Evolutionary conservation across 345 rosid genomes (phyloP).

Genomic region (Arabidopsis thaliana): DNA sequence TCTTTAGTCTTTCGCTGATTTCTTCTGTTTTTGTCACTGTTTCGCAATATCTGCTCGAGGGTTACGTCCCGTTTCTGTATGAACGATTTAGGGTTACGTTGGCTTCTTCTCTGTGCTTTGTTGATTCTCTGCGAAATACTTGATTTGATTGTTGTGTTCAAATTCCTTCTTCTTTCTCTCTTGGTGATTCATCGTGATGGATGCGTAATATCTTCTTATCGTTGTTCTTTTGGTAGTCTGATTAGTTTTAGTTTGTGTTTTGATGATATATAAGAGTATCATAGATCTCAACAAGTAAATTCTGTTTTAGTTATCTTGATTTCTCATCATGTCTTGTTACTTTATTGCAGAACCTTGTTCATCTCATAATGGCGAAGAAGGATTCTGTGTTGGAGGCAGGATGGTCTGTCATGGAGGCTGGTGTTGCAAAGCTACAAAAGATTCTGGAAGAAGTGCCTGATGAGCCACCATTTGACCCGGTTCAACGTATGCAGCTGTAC

Average conservation of each 20-base stretch:
- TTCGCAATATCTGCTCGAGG: too few relatives aligned
- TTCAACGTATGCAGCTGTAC: constrained; percentile 62
- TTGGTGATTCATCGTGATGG: not conserved
- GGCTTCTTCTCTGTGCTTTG: not conserved
- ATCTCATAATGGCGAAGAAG: constrained; percentile 44
- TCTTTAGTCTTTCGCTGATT: not conserved
- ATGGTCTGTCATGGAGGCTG: constrained; percentile 62
- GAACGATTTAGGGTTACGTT: not conserved
- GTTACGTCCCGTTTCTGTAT: not conserved
- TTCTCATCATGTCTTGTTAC: not conserved
- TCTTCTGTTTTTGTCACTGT: not conserved
- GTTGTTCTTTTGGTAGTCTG: not conserved
- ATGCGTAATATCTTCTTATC: not conserved
- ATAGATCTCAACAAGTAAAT: not conserved
- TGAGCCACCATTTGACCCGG: constrained; percentile 53
- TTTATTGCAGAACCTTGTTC: not conserved
- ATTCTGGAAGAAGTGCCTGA: constrained; percentile 64
- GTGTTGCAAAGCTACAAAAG: constrained; percentile 59
- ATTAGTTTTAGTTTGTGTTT: not conserved
- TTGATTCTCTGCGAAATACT: not conserved
- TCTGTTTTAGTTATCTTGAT: not conserved
- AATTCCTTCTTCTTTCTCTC: not conserved
- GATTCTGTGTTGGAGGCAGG: constrained; percentile 57
- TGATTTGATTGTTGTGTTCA: not conserved
- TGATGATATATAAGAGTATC: not conserved